Evolutionary conservation across 2,329 filamentous ascomycete species (phyloP).

Genomic region (Cordyceps militaris): DNA sequence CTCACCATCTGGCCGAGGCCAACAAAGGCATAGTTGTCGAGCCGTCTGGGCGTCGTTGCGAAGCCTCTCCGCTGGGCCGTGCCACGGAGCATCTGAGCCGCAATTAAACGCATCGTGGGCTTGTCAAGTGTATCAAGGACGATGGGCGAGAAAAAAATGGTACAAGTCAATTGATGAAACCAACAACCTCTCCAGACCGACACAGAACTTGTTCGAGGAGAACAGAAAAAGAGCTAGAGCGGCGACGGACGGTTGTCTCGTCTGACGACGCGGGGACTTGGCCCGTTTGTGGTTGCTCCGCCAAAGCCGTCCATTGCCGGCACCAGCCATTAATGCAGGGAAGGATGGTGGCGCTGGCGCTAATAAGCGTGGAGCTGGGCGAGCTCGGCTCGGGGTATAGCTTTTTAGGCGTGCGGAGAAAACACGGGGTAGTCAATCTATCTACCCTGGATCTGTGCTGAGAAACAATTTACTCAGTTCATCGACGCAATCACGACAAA

Average conservation of each 20-base stretch:
- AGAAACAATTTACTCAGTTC: neutral
- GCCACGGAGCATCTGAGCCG: constrained; percentile 14
- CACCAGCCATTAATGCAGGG: constrained; percentile 6
- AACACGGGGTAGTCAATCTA: neutral
- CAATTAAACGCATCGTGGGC: constrained; percentile 11
- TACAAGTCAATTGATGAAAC: neutral
- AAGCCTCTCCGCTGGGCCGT: constrained; percentile 40
- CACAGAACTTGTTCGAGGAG: neutral
- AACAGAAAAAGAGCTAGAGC: neutral
- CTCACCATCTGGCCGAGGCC: constrained; percentile 55
- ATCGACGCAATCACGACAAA: neutral
- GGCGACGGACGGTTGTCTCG: constrained; percentile 8
- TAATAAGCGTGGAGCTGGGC: neutral
- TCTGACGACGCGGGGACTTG: constrained; percentile 14
- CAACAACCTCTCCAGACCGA: neutral
- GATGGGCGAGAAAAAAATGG: neutral
- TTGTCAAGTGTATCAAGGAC: neutral
- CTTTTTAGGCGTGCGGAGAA: neutral
- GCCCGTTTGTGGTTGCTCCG: constrained; percentile 21
- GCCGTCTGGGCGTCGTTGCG: constrained; percentile 37
- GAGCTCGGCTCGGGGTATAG: neutral
- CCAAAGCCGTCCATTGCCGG: constrained; percentile 32
- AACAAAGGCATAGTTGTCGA: constrained; percentile 52
- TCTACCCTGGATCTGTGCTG: neutral
- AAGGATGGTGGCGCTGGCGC: neutral